Evolutionary conservation across 805 yeast species (phyloP).

Genomic region (Lipomyces mesembrius): DNA sequence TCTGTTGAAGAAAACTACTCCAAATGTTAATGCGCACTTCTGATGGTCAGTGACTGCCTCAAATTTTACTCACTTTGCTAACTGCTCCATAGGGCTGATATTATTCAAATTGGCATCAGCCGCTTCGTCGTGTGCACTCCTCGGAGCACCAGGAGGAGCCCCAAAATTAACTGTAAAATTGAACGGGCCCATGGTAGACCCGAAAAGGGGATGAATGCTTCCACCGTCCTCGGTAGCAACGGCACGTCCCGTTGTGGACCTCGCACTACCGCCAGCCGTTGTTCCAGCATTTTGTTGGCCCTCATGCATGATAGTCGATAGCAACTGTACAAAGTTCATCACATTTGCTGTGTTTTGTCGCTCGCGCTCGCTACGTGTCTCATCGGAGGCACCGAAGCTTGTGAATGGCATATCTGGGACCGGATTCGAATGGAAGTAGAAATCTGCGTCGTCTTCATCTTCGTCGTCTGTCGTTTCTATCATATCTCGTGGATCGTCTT

Average conservation of each 20-base stretch:
- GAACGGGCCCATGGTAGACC: not conserved
- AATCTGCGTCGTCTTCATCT: constrained; percentile 52
- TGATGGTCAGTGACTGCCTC: not conserved
- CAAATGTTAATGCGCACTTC: not conserved
- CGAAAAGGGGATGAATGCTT: not conserved
- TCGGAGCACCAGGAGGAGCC: not conserved
- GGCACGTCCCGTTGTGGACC: not conserved
- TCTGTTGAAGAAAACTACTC: constrained; percentile 33
- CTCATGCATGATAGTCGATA: constrained; percentile 22
- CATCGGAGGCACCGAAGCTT: constrained; percentile 1
- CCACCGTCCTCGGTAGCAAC: not conserved
- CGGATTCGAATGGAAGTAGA: constrained; percentile 27
- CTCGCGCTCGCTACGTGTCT: constrained; percentile 9
- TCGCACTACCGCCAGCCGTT: not conserved
- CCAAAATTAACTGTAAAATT: not conserved
- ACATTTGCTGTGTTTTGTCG: constrained; percentile 21
- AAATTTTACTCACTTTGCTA: constrained; percentile 13
- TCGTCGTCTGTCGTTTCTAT: constrained; percentile 42
- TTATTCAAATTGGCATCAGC: constrained; percentile 2
- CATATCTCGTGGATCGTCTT: constrained; percentile 16
- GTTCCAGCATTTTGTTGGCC: not conserved
- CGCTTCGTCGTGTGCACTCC: not conserved
- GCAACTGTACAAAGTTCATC: constrained; percentile 17
- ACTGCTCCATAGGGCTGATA: constrained; percentile 28
- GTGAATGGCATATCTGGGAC: constrained; percentile 2